Evolutionary conservation across 257 asterid genomes (phyloP).

Genomic region (Ajuga chamaepitys): DNA sequence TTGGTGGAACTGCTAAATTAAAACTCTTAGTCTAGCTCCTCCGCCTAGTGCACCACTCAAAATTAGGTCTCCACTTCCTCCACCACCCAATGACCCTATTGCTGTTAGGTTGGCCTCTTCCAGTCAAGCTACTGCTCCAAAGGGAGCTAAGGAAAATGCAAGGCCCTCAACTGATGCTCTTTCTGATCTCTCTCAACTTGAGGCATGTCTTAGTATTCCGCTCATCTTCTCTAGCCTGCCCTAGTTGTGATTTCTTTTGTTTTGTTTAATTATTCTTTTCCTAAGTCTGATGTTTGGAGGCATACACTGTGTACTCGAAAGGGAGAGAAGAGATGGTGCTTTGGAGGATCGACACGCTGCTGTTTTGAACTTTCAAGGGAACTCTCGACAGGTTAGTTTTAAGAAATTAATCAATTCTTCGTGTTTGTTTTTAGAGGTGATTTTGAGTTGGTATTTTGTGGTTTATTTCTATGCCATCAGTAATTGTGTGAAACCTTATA

Average conservation of each 20-base stretch:
- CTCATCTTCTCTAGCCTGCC: background rate
- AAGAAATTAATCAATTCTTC: too few species aligned
- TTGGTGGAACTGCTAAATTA: conserved; percentile 52
- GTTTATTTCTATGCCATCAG: too few species aligned
- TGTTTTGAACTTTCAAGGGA: conserved; percentile 29
- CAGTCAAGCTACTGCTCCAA: conserved; percentile 20
- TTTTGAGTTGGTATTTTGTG: too few species aligned
- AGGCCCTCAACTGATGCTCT: conserved; percentile 42
- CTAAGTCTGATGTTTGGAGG: conserved; percentile 5
- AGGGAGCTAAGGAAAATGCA: conserved; percentile 40
- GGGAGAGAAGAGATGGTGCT: conserved; percentile 54
- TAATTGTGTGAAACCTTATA: too few species aligned
- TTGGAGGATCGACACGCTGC: conserved; percentile 80
- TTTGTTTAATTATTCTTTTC: background rate
- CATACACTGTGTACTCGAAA: conserved; percentile 56
- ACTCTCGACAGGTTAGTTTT: conserved; percentile 54
- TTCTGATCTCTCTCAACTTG: conserved; percentile 77
- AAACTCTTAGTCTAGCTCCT: conserved; percentile 65
- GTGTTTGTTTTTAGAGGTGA: too few species aligned
- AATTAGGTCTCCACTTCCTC: conserved; percentile 87
- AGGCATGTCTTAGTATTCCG: conserved; percentile 35
- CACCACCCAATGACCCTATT: conserved; percentile 82
- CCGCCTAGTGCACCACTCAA: conserved; percentile 65
- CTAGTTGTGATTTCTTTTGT: background rate
- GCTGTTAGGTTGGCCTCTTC: conserved; percentile 39